Evolutionary conservation across 805 yeast species (phyloP), one percentile per base, ranked within the genome.

Genomic region (Priceomyces castillae): DNA sequence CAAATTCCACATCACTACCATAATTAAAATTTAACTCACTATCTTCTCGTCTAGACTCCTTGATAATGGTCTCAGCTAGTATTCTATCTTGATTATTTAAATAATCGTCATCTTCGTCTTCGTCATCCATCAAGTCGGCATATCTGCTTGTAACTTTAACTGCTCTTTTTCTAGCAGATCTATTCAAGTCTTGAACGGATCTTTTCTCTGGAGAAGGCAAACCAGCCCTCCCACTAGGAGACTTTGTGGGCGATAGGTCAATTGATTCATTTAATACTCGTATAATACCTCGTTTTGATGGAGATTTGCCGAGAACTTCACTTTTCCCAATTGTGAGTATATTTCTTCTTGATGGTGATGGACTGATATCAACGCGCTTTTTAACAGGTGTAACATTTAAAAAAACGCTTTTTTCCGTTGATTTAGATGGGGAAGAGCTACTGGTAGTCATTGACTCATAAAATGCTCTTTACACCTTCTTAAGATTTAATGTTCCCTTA

Each of bases 101-200:
- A 15, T 39, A 40, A 4, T 41, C 50, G 11, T 50, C 60, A 7
- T 59, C 59, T 1, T 45, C 49, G 19, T 58, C 65, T 6, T 60
- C 72, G 12, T 63, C 68, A 22, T 64, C 69, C 64, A 62, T 55
- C 40, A 64, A 50, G 37, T 58, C 46, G 40, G 57, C 50, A 43
- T 62, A 67, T 4, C 58, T 46, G 33, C 40, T 30, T 16, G 62
- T 63, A 3, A 66, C 59, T 18, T 52, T 52, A 17, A 67, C 58
- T 0, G 86, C 81, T 44, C 75, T 58, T 49, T 72, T 71, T 19
- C 76, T 56, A 1, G 86, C 86, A 2, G 77, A 67, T 34, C 59
- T 56, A 43, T 80, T 77, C 33, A 69, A 48, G 6, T 66, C 75
- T 1, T 54, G 54, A 45, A 60, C 50, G 1, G 69, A 46, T 50